phyloP scores from a whole-genome alignment of 192 early-diverging fungal species.

The Podila clonocystis region DNA sequence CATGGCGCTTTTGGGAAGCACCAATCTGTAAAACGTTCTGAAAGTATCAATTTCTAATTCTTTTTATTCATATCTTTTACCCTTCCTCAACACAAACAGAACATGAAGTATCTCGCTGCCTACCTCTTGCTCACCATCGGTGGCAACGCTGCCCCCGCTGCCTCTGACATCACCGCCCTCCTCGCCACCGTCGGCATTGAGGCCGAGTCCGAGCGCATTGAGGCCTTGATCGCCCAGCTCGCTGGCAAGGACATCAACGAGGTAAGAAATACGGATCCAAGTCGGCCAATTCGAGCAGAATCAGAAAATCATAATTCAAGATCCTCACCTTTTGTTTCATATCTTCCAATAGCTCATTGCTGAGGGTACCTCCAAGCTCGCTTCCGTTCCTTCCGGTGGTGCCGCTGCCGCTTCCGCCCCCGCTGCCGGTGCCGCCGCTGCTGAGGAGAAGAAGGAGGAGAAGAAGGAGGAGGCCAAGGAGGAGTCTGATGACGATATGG shows the following conservation, averaged over 20 bases:
- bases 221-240: conserved; percentile 82
- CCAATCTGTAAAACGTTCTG: neutral
- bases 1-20: neutral
- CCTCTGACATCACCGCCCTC: conserved; percentile 83
- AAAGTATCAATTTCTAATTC: neutral
- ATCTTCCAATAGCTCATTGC: conserved; percentile 75
- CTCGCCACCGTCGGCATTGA: conserved; percentile 93
- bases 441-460: conserved; percentile 65
- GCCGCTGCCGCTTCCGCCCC: conserved; percentile 68
- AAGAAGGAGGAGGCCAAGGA: conserved; percentile 93
- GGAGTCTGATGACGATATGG: conserved; percentile 92
- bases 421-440: conserved; percentile 67
- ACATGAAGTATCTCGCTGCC: conserved; percentile 98
- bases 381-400: conserved; percentile 95
- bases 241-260: conserved; percentile 91
- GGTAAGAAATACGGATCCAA: conserved; percentile 49
- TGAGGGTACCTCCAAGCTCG: conserved; percentile 92
- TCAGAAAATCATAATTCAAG: neutral
- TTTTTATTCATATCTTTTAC: neutral
- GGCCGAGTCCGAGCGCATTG: conserved; percentile 83
- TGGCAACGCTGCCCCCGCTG: conserved; percentile 83
- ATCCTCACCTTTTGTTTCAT: neutral
- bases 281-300: no score
- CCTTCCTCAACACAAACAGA: no score
- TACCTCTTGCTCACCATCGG: conserved; percentile 94